These are phyloP conservation scores for Mycena vitilis DNA, from an alignment of 768 basidiomycete genomes.

Conservation along the genomic window DNA sequence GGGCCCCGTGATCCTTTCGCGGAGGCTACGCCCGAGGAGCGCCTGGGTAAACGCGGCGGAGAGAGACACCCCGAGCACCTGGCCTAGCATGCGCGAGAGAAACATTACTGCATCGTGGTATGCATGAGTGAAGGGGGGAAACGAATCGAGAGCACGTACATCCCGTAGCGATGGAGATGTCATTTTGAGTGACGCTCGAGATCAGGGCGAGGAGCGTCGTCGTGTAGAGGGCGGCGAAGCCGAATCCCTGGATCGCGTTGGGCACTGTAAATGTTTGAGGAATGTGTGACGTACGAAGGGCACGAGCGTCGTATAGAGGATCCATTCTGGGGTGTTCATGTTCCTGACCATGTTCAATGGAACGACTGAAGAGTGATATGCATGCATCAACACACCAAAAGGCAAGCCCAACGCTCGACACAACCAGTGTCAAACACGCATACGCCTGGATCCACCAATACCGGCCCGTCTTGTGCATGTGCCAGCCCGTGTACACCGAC, in stretches of 20 bases:
- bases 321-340: constrained; percentile 30
- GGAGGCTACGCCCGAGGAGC: constrained; percentile 63
- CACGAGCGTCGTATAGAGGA: constrained; percentile 41
- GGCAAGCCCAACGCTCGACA: not conserved
- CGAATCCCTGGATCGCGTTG: constrained; percentile 2
- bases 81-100: constrained; percentile 76
- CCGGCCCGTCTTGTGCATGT: not conserved
- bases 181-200: constrained; percentile 64
- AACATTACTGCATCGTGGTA: constrained; percentile 63
- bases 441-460: not conserved
- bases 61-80: constrained; percentile 79
- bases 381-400: not conserved
- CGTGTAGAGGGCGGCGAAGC: constrained; percentile 46
- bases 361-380: too few relatives aligned
- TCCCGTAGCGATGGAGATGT: constrained; percentile 76
- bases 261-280: too few relatives aligned
- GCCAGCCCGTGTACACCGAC: too few relatives aligned
- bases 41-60: constrained; percentile 73
- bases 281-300: constrained; percentile 45
- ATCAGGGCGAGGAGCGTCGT: constrained; percentile 73
- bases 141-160: constrained; percentile 53
- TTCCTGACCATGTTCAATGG: too few relatives aligned
- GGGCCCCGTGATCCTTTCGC: constrained; percentile 64
- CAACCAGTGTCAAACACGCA: not conserved
- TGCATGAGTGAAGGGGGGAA: constrained; percentile 38